These are phyloP conservation scores for Schrenkiella parvula DNA, from an alignment of 345 rosid species.

Conservation along the genomic window DNA sequence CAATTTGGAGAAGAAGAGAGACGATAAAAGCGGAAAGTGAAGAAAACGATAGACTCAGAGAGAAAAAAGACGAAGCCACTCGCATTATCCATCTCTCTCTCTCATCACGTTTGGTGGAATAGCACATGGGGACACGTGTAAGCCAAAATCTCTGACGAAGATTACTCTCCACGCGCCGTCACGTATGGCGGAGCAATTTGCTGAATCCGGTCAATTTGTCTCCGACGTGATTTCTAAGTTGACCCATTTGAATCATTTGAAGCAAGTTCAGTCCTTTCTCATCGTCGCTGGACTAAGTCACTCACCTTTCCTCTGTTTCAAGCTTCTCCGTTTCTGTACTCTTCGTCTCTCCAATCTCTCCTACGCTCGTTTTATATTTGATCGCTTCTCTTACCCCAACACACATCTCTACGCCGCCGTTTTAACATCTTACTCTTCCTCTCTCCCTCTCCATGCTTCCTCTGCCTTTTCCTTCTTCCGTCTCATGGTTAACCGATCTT, in stretches of 20 bases:
- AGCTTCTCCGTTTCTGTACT: constrained; percentile 73
- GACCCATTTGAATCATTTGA: constrained; percentile 54
- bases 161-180: constrained; percentile 24
- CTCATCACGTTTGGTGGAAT: constrained; percentile 24
- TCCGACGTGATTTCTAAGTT: constrained; percentile 42
- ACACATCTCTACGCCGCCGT: constrained; percentile 66
- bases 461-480: constrained; percentile 54
- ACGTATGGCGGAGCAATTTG: constrained; percentile 18
- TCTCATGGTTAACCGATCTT: constrained; percentile 46
- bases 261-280: constrained; percentile 69
- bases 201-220: not conserved
- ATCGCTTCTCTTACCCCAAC: constrained; percentile 49
- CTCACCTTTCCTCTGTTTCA: constrained; percentile 62
- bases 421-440: constrained; percentile 67
- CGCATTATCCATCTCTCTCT: not conserved
- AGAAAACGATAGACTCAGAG: constrained; percentile 30
- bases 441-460: constrained; percentile 33
- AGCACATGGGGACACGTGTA: constrained; percentile 38
- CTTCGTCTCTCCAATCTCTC: constrained; percentile 47
- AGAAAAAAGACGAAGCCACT: constrained; percentile 35
- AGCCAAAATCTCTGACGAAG: not conserved
- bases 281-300: constrained; percentile 50
- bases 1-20: constrained; percentile 20
- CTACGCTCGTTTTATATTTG: constrained; percentile 65
- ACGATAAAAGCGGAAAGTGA: constrained; percentile 27